Conservation (phyloP, 2,329 filamentous ascomycete genomes). For the Aspergillus caelatus region DNA sequence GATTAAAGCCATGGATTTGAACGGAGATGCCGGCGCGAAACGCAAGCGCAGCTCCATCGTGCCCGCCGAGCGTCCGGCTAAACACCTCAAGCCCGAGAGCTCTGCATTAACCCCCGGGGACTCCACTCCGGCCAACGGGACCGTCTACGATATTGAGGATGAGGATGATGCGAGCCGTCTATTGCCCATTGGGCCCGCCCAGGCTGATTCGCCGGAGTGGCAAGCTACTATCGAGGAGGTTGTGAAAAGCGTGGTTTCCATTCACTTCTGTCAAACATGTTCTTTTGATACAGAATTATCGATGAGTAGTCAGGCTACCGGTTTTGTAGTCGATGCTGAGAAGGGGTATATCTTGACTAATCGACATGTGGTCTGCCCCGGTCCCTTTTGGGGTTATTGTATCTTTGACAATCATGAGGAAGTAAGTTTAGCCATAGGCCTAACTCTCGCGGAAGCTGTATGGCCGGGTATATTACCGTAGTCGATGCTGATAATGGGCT, state of each 20-base stretch:
- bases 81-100: constrained; percentile 56
- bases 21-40: constrained; percentile 54
- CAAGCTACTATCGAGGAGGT: constrained; percentile 93
- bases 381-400: constrained; percentile 96
- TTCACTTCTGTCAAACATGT: constrained; percentile 96
- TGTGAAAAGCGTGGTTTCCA: constrained; percentile 95
- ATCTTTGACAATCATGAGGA: constrained; percentile 98
- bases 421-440: constrained; percentile 38
- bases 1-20: constrained; percentile 49
- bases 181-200: constrained; percentile 50
- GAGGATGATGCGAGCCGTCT: constrained; percentile 50
- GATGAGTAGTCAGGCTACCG: constrained; percentile 91
- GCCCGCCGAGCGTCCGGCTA: constrained; percentile 55
- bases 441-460: neutral
- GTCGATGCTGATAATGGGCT: constrained; percentile 8
- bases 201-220: constrained; percentile 79
- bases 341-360: constrained; percentile 87
- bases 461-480: neutral
- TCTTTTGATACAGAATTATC: constrained; percentile 97
- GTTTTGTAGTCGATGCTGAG: constrained; percentile 95
- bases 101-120: constrained; percentile 45
- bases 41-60: constrained; percentile 58
- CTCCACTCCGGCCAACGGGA: constrained; percentile 46
- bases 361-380: constrained; percentile 89
- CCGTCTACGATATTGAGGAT: constrained; percentile 48